These are phyloP conservation scores for Fragosphaeria purpurea DNA, from an alignment of 2,329 filamentous ascomycete genomes.

Conservation along the genomic window DNA sequence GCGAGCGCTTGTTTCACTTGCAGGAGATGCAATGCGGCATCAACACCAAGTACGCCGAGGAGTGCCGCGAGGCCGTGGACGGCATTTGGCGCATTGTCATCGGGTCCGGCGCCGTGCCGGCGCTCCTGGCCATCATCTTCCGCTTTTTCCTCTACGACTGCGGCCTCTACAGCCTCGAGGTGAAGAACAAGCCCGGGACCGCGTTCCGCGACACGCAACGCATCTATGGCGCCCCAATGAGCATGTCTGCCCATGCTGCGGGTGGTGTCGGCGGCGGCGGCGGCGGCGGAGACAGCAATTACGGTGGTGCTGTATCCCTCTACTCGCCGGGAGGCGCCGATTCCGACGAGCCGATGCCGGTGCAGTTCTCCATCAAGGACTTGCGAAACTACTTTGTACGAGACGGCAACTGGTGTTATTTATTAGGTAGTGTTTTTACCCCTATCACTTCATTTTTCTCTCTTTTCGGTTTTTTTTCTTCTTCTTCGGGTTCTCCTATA, in stretches of 20 bases:
- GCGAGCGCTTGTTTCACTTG: slow-evolving; percentile 30
- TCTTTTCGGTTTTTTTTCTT: slow-evolving; percentile 18
- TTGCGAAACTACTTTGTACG: slow-evolving; percentile 40
- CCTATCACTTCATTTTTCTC: slow-evolving; percentile 3
- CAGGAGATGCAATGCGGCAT: slow-evolving; percentile 38
- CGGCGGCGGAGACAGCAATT: not conserved
- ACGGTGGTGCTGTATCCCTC: slow-evolving; percentile 19
- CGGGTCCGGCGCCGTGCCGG: slow-evolving; percentile 54
- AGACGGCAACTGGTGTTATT: slow-evolving; percentile 36
- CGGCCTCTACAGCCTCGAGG: slow-evolving; percentile 54
- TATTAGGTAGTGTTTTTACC: slow-evolving; percentile 21
- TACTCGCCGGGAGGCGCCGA: slow-evolving; percentile 19
- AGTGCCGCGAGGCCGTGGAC: slow-evolving; percentile 41
- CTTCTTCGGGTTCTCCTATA: slow-evolving; percentile 11
- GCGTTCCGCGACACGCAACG: slow-evolving; percentile 50
- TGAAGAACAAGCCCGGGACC: slow-evolving; percentile 49
- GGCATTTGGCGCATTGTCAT: slow-evolving; percentile 59
- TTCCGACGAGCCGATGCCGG: slow-evolving; percentile 25
- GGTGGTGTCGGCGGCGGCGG: not conserved
- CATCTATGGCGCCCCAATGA: slow-evolving; percentile 37
- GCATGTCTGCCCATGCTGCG: slow-evolving; percentile 15
- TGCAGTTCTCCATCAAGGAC: slow-evolving; percentile 39
- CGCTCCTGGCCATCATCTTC: slow-evolving; percentile 53
- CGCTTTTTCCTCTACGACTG: slow-evolving; percentile 58
- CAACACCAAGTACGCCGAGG: slow-evolving; percentile 31